Evolutionary conservation across 2,329 filamentous ascomycete species (phyloP).

Genomic region (Aspergillus cejpii): DNA sequence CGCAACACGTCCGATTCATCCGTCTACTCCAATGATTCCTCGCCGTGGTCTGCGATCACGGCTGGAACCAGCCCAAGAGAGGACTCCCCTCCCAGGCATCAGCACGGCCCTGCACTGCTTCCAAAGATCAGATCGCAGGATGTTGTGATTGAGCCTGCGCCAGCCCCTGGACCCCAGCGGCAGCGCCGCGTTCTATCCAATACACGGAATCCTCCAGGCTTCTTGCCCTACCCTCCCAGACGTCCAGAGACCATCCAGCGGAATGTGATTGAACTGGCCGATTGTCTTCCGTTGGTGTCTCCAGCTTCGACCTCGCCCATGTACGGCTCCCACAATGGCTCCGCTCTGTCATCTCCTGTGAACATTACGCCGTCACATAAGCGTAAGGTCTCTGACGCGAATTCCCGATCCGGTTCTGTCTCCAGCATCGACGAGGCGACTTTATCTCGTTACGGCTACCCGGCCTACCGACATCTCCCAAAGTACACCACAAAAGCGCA

Average conservation of each 20-base stretch:
- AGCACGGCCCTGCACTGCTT: conserved; percentile 67
- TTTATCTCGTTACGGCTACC: conserved; percentile 67
- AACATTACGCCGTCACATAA: conserved; percentile 45
- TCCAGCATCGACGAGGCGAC: conserved; percentile 61
- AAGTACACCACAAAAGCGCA: conserved; percentile 46
- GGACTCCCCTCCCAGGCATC: conserved; percentile 63
- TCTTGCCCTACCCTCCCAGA: conserved; percentile 45
- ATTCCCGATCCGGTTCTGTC: conserved; percentile 57
- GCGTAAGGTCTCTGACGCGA: conserved; percentile 35
- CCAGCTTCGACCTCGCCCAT: conserved; percentile 40
- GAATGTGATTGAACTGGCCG: conserved; percentile 42
- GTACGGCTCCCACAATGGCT: conserved; percentile 26
- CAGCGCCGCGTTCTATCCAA: conserved; percentile 49
- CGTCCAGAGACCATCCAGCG: conserved; percentile 40
- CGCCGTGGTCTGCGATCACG: conserved; percentile 62
- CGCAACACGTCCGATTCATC: conserved; percentile 61
- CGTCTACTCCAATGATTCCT: conserved; percentile 60
- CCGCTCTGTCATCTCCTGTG: conserved; percentile 60
- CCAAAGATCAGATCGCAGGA: conserved; percentile 84
- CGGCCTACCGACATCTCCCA: conserved; percentile 74
- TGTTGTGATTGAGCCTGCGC: conserved; percentile 60
- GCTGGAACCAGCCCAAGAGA: conserved; percentile 62
- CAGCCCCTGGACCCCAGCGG: conserved; percentile 49
- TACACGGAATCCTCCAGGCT: conserved; percentile 47
- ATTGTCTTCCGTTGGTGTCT: conserved; percentile 41